A percentile compares a stretch with the other conserved stretches of the same genome.
phyloP scores from a whole-genome alignment of 352 stramenopile species.

The Aphanomyces astaci region DNA sequence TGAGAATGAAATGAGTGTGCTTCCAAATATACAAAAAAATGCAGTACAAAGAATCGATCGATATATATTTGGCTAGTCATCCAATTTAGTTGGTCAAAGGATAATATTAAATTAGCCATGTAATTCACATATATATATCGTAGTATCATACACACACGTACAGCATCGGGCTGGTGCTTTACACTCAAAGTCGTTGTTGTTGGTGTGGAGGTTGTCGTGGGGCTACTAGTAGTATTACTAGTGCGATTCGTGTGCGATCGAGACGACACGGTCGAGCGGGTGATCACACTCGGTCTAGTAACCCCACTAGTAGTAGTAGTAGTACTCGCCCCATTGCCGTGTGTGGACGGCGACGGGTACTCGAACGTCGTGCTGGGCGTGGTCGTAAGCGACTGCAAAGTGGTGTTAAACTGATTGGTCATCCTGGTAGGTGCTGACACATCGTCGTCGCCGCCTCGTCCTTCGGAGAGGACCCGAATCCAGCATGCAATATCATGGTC shows the following conservation, averaged over 20 bases:
- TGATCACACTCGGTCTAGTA: slow-evolving; percentile 18
- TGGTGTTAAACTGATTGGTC: no score
- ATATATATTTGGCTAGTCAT: no score
- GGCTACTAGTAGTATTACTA: neutral
- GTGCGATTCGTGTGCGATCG: slow-evolving; percentile 3
- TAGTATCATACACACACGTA: no score
- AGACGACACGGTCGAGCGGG: slow-evolving; percentile 10
- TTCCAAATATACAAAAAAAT: no score
- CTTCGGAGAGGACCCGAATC: slow-evolving; percentile 30
- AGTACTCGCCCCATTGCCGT: neutral
- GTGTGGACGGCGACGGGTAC: neutral
- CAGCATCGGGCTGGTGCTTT: neutral
- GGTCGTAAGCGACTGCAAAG: neutral
- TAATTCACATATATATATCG: no score
- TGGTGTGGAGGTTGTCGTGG: neutral
- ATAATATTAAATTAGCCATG: no score
- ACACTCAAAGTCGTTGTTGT: no score
- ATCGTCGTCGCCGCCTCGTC: no score
- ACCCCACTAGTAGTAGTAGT: slow-evolving; percentile 4
- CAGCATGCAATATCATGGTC: slow-evolving; percentile 61
- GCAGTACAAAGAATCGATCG: no score
- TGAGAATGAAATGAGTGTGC: no score
- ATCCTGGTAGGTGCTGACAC: no score
- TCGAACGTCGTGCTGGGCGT: neutral
- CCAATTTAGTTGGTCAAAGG: no score